Base-by-base conservation (phyloP, 192 early-diverging fungal genomes). In the Neocallimastix lanati region DNA sequence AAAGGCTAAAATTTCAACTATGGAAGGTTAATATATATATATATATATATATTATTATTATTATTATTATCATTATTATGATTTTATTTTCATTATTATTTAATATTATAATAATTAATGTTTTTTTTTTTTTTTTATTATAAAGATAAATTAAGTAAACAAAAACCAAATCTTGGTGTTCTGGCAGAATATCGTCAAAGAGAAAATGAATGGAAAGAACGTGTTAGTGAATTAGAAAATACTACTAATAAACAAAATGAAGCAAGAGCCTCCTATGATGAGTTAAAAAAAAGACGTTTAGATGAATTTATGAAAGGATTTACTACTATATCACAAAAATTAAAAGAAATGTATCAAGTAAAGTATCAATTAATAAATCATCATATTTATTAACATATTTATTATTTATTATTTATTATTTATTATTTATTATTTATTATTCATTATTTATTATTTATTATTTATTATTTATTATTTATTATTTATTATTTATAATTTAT, bases 271-370 rank as follows among this genome's bases (percentile, higher is more conserved):
- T 83, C 85, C 76, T 91, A 93, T 80, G 96, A 98, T 80, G 85
- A 86, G 14, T 84, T 97, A 76, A 87, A 92, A 25, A 94, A 93
- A 77, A 81, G 85, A 29, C 86, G 98, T 16, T 85, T 98, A 29
- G 92, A 93, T 30, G 93, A 96, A 87, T 99, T 99, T 81, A 98
- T 98, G 96, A 88, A 88, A 21, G 96, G 98, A 4, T 99, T 98
- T 83, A 94, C 90, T 29, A 85, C 89, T 16, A 98, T 99, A 38
- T 98, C 98, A 25, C 88, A 92, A 82, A 93, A 95, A 83, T 86
- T 99, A 35, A 99, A 99, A 87, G 98, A 99, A 84, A 99, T 99
- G 96, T 98, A 99, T 86, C 96, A 98, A 87, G 92, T 93, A n/a
- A n/a, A n/a, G n/a, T n/a, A n/a, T n/a, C n/a, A n/a, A n/a, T n/a